Evolutionary conservation across 108 stramenopile species (phyloP), one percentile per base, ranked within the genome.

Genomic region (Skeletonema potamos): DNA sequence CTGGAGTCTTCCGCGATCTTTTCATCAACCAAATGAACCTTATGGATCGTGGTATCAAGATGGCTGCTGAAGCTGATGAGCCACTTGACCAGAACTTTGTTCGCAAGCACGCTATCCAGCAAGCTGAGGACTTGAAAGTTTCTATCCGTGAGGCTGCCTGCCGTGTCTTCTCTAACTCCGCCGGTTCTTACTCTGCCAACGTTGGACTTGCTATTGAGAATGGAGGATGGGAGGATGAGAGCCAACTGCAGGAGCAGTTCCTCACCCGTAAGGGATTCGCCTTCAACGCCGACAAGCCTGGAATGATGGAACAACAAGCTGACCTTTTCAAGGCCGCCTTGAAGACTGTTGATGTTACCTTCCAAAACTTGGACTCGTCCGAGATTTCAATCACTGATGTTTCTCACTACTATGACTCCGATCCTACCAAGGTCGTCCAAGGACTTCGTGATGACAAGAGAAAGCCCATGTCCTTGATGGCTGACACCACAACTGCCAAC

Each of bases 11-110:
- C 95, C 93, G 97, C 66, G 97, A 98, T 80, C 83, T 98, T 18
- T 98, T 98, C 93, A 98, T 98, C 90, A 98, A 98, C 91, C 97
- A 98, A 83, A 98, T 98, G 97, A 98, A 98, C 85, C 79, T 98
- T 66, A 93, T 98, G 81, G 97, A 98, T 86, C 86, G 97, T 55
- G 97, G 93, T 54, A 94, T 98, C 81, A 98, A 98, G 89, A 89
- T 98, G 92, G 97, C 97, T 4, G 97, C 97, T 18, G 97, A 98
- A 85, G 95, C 96, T 9, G 96, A 98, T 71, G 97, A 98, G 69
- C 95, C 95, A 6, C 59, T 83, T 9, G 95, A 98, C 2, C 71
- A 68, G 84, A 98, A 96, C 84, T 98, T 94, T 73, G 97, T 98
- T 33, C 93, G 97, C 51, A 97, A 96, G 85, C 97, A 98, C 84